Conservation (phyloP, 2,329 filamentous ascomycete genomes). For the Colletotrichum tropicicola region DNA sequence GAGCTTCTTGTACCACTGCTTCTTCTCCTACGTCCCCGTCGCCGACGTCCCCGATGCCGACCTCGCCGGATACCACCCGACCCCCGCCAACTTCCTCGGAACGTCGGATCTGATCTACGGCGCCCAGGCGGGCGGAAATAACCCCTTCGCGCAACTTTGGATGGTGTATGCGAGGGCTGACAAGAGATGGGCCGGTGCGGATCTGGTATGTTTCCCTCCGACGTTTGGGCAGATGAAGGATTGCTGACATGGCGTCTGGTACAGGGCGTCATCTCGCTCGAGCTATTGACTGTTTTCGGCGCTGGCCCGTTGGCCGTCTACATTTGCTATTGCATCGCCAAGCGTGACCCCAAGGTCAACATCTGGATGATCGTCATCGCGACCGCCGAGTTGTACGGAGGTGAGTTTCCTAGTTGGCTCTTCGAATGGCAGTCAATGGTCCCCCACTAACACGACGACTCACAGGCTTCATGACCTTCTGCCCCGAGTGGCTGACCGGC, state of each 20-base stretch:
- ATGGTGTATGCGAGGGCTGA: slow-evolving; percentile 76
- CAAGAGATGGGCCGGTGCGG: slow-evolving; percentile 69
- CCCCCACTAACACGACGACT: neutral
- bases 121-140: slow-evolving; percentile 62
- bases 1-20: slow-evolving; percentile 92
- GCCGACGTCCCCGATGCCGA: slow-evolving; percentile 43
- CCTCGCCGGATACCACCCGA: slow-evolving; percentile 51
- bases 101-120: slow-evolving; percentile 61
- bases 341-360: slow-evolving; percentile 61
- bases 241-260: slow-evolving; percentile 1
- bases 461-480: slow-evolving; percentile 75
- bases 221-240: neutral
- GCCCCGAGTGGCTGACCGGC: slow-evolving; percentile 72
- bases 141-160: slow-evolving; percentile 69
- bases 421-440: too few relatives aligned
- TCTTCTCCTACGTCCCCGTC: slow-evolving; percentile 69
- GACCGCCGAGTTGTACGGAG: slow-evolving; percentile 73
- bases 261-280: slow-evolving; percentile 68
- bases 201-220: slow-evolving; percentile 54
- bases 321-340: slow-evolving; percentile 68
- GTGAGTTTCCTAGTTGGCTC: slow-evolving; percentile 42
- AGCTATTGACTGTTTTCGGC: slow-evolving; percentile 71
- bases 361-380: slow-evolving; percentile 73
- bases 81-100: slow-evolving; percentile 62
- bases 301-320: slow-evolving; percentile 68